Evolutionary conservation across 2,329 filamentous ascomycete genomes (phyloP), one percentile per base, ranked within the genome.

Genomic region (Apiospora saccharicola): DNA sequence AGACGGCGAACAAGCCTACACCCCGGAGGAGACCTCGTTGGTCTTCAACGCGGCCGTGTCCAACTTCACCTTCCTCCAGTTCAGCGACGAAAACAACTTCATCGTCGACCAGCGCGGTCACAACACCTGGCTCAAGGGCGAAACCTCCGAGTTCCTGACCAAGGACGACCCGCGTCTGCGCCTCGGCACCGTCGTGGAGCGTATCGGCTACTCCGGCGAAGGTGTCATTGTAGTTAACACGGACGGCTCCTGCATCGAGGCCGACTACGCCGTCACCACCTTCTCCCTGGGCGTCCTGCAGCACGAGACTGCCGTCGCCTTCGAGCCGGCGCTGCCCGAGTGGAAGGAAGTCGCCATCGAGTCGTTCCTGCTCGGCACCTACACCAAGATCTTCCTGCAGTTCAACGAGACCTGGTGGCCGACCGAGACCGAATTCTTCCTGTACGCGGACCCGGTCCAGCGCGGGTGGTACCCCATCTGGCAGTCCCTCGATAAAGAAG

Each of bases 301-400:
- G 77, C 88, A 90, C 74, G 85, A 90, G 3, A 16, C 22, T 14
- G 85, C 83, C 0, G 86, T 93, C 0, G 79, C 80, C 0, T 94
- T 93, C 77, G 77, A 83, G 14, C 91, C 92, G 0, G 75, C 82
- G 6, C 83, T 93, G 0, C 92, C 92, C 0, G 80, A 80, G 2
- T 93, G 91, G 91, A 94, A 94, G 80, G 83, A 86, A 19, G 85
- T 85, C 3, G 88, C 90, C 0, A 91, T 93, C 70, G 85, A 88
- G 6, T 89, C 87, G 46, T 92, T 93, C 79, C 84, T 85, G 73
- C 92, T 93, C 88, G 91, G 89, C 10, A 93, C 90, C 0, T 94
- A 93, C 81, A 93, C 91, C 70, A 94, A 94, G 78, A 89, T 93
- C 73, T 93, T 93, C 81, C 82, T 92, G 74, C 91, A 93, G 74